Evolutionary conservation across 257 asterid species (phyloP).

Genomic region (Gentiana macrophylla): DNA sequence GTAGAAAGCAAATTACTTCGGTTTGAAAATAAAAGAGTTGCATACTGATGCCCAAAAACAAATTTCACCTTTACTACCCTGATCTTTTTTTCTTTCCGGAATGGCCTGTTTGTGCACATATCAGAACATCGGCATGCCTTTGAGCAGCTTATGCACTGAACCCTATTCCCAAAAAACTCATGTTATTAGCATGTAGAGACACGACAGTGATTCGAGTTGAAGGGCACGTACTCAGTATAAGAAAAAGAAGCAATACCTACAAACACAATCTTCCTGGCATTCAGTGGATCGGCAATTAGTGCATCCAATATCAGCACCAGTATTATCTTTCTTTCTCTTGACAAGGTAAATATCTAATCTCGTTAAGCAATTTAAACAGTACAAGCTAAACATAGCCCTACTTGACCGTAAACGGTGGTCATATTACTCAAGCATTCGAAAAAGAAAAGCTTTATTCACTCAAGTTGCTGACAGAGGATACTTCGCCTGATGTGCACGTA

Average conservation of each 20-base stretch:
- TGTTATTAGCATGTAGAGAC: slow-evolving; percentile 3
- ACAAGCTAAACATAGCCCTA: not conserved
- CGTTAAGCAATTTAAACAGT: slow-evolving; percentile 33
- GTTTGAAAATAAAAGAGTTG: not conserved
- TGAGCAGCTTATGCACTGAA: slow-evolving; percentile 91
- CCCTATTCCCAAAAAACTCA: slow-evolving; percentile 33
- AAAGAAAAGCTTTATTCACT: not conserved
- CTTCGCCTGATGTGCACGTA: slow-evolving; percentile 73
- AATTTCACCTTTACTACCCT: slow-evolving; percentile 64
- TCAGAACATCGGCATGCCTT: slow-evolving; percentile 82
- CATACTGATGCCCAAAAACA: slow-evolving; percentile 1
- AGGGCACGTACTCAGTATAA: too few species aligned
- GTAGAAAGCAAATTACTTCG: slow-evolving; percentile 1
- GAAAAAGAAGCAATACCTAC: slow-evolving; percentile 49
- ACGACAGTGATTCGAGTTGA: not conserved
- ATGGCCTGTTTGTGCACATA: slow-evolving; percentile 71
- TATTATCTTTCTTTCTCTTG: slow-evolving; percentile 55
- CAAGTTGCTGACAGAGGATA: slow-evolving; percentile 42
- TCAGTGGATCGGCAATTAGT: slow-evolving; percentile 50
- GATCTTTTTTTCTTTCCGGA: slow-evolving; percentile 61
- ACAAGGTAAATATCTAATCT: slow-evolving; percentile 59
- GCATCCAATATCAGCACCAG: slow-evolving; percentile 72
- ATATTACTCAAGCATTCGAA: not conserved
- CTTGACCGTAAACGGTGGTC: not conserved
- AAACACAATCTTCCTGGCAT: slow-evolving; percentile 68